Evolutionary conservation across 2,329 filamentous ascomycete genomes (phyloP).

Genomic region (Huntiella decipiens): DNA sequence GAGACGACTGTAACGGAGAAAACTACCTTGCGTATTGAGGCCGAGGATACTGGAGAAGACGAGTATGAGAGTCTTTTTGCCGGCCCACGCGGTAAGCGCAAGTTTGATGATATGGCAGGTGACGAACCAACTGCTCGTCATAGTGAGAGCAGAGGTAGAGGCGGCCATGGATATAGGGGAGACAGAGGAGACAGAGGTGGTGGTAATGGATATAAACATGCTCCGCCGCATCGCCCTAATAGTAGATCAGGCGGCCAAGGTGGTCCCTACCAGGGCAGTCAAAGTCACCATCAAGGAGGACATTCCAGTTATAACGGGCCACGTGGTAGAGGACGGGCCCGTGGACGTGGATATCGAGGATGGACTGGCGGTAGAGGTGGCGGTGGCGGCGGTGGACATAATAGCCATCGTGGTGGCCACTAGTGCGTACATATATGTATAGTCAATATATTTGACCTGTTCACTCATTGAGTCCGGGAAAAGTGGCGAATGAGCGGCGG

Average conservation of each 20-base stretch:
- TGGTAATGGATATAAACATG: constrained; percentile 9
- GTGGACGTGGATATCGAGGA: constrained; percentile 22
- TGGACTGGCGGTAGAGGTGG: background rate
- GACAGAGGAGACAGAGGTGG: constrained; percentile 16
- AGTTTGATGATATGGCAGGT: constrained; percentile 13
- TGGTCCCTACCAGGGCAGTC: constrained; percentile 23
- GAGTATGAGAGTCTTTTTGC: constrained; percentile 44
- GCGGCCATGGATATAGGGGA: constrained; percentile 1
- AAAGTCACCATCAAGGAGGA: constrained; percentile 21
- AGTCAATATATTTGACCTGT: too few relatives aligned
- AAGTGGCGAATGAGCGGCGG: too few relatives aligned
- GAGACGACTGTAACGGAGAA: constrained; percentile 78
- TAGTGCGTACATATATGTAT: too few relatives aligned
- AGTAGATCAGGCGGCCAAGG: constrained; percentile 16
- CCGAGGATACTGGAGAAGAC: constrained; percentile 42
- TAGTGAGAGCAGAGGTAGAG: constrained; percentile 18
- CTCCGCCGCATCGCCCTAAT: constrained; percentile 15
- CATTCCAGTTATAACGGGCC: constrained; percentile 24
- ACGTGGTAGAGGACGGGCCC: constrained; percentile 21
- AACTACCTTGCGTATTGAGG: constrained; percentile 61
- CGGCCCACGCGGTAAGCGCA: constrained; percentile 41
- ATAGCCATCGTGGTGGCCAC: too few relatives aligned
- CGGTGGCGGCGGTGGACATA: background rate
- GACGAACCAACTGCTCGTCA: constrained; percentile 19
- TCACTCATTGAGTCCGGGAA: too few relatives aligned